Evolutionary conservation across 2,329 filamentous ascomycete genomes (phyloP).

Genomic region (Nakataea oryzae): DNA sequence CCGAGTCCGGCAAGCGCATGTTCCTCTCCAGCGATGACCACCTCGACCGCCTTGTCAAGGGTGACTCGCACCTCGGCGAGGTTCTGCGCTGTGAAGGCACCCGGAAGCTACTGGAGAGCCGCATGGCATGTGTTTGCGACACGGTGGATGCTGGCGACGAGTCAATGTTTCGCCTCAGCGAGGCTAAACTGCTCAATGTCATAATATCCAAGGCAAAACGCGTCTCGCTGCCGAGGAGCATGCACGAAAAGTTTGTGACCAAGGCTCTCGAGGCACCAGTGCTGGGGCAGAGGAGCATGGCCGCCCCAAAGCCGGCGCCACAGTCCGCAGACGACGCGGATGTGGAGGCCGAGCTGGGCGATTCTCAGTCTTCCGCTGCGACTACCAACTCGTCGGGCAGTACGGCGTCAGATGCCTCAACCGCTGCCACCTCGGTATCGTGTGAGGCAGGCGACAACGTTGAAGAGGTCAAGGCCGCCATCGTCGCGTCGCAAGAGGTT

Average conservation of each 20-base stretch:
- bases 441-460: background rate
- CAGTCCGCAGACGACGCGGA: background rate
- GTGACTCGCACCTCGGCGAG: conserved; percentile 45
- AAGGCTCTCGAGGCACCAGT: conserved; percentile 69
- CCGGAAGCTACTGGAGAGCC: conserved; percentile 44
- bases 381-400: conserved; percentile 24
- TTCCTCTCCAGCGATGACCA: conserved; percentile 65
- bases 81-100: conserved; percentile 37
- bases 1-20: conserved; percentile 43
- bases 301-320: conserved; percentile 23
- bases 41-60: conserved; percentile 48
- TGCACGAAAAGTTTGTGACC: conserved; percentile 78
- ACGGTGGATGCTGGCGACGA: conserved; percentile 75
- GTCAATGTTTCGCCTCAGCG: conserved; percentile 70
- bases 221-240: conserved; percentile 65
- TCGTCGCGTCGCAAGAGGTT: conserved; percentile 37
- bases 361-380: conserved; percentile 30
- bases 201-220: conserved; percentile 61
- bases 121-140: conserved; percentile 67
- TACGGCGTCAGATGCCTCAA: conserved; percentile 28
- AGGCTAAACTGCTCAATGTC: conserved; percentile 55
- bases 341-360: conserved; percentile 17
- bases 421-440: conserved; percentile 32
- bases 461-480: conserved; percentile 25
- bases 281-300: conserved; percentile 49